Evolutionary conservation across 441 rosid species (phyloP).

Genomic region (Populus hybrid): DNA sequence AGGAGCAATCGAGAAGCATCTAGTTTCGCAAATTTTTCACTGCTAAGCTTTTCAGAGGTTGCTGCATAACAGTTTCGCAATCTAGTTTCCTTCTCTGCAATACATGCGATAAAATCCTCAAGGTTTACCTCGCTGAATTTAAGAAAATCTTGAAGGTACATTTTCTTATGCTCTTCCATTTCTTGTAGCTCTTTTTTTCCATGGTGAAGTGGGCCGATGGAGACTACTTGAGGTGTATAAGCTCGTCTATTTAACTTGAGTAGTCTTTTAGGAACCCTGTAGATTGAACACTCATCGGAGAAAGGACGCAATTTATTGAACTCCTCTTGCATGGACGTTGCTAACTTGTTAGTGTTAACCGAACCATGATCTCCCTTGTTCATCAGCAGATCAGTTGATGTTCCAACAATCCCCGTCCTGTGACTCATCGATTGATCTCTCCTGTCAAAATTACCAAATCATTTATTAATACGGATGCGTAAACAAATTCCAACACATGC

Average conservation of each 20-base stretch:
- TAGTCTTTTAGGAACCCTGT: slow-evolving; percentile 4
- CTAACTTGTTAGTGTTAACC: not conserved
- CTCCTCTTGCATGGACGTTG: not conserved
- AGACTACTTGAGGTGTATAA: slow-evolving; percentile 2
- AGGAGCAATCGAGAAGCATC: slow-evolving; percentile 17
- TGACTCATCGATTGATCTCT: no score
- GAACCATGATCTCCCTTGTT: not conserved
- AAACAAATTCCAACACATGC: no score
- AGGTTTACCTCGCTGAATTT: not conserved
- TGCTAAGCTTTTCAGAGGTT: not conserved
- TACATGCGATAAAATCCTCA: not conserved
- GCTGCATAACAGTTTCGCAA: slow-evolving; percentile 19
- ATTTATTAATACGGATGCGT: no score
- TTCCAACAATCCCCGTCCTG: no score
- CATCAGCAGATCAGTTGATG: no score
- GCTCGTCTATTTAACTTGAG: not conserved
- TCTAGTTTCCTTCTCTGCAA: slow-evolving; percentile 6
- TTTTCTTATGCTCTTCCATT: slow-evolving; percentile 14
- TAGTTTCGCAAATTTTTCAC: not conserved
- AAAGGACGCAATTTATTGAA: not conserved
- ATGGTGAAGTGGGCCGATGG: slow-evolving; percentile 6
- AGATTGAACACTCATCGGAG: not conserved
- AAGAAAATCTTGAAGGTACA: not conserved
- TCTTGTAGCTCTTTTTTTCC: not conserved
- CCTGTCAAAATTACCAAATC: no score